Percentiles rank a stretch among this genome's conserved stretches.
These are phyloP conservation scores for Bjerkandera adusta DNA, from an alignment of 1,284 basidiomycete species.

Conservation along the genomic window DNA sequence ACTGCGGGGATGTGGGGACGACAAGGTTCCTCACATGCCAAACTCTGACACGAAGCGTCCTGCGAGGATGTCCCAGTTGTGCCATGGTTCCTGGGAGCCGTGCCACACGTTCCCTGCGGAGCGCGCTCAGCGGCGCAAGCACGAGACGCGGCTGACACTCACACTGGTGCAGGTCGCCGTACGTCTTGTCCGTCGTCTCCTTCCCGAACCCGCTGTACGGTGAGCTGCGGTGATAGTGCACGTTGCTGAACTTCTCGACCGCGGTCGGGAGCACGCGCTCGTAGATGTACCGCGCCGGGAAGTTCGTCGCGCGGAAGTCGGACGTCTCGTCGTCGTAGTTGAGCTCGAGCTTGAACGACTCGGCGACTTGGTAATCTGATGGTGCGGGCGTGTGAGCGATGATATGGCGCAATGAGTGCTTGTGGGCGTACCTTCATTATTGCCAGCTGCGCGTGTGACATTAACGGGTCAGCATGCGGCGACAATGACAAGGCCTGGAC, in stretches of 20 bases:
- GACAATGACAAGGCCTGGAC: too few relatives aligned
- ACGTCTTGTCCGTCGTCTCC: slow-evolving; percentile 67
- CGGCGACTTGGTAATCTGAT: slow-evolving; percentile 79
- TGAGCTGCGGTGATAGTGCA: slow-evolving; percentile 80
- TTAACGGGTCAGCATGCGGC: background rate
- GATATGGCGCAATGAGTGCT: background rate
- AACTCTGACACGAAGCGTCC: slow-evolving; percentile 91
- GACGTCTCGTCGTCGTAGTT: slow-evolving; percentile 81
- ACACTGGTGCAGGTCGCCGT: slow-evolving; percentile 90
- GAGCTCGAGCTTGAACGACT: slow-evolving; percentile 69
- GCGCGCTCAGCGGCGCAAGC: slow-evolving; percentile 5
- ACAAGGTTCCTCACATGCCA: slow-evolving; percentile 59
- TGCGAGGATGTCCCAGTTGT: slow-evolving; percentile 83
- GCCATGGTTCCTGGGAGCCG: slow-evolving; percentile 83
- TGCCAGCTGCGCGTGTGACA: slow-evolving; percentile 84
- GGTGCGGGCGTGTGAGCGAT: background rate
- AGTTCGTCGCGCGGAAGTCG: slow-evolving; percentile 80
- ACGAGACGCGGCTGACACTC: slow-evolving; percentile 22
- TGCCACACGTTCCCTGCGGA: slow-evolving; percentile 87
- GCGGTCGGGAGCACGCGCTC: slow-evolving; percentile 77
- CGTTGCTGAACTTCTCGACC: slow-evolving; percentile 60
- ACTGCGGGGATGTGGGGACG: slow-evolving; percentile 2
- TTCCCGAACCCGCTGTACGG: slow-evolving; percentile 85
- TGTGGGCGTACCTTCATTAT: slow-evolving; percentile 69
- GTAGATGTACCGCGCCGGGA: slow-evolving; percentile 87